Conservation (phyloP, 2,329 filamentous ascomycete genomes). For the Venturia asperata region DNA sequence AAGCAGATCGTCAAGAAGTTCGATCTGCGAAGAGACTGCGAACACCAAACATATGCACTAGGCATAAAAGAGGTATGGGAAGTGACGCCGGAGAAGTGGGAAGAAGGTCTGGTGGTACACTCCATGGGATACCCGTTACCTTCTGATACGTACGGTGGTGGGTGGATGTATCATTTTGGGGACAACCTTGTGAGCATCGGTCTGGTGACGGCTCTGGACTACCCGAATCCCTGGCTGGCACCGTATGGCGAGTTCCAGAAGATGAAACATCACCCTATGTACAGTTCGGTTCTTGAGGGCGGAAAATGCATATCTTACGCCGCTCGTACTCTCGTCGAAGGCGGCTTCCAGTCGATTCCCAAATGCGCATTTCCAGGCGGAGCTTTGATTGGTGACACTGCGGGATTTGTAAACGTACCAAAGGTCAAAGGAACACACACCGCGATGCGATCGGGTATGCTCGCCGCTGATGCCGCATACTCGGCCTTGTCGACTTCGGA, state of each 20-base stretch:
- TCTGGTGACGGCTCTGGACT: conserved; percentile 88
- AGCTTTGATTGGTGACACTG: conserved; percentile 90
- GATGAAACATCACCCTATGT: conserved; percentile 95
- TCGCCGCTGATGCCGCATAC: conserved; percentile 87
- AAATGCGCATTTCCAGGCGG: conserved; percentile 95
- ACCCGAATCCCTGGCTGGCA: conserved; percentile 91
- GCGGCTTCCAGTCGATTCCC: conserved; percentile 94
- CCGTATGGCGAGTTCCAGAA: conserved; percentile 97
- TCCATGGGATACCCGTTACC: conserved; percentile 89
- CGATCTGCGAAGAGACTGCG: conserved; percentile 77
- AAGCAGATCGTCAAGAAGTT: conserved; percentile 96
- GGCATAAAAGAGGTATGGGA: conserved; percentile 98
- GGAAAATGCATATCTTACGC: conserved; percentile 97
- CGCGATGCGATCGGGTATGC: conserved; percentile 94
- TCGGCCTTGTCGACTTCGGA: conserved; percentile 58
- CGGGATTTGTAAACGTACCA: conserved; percentile 92
- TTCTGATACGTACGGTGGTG: conserved; percentile 85
- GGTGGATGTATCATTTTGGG: conserved; percentile 99
- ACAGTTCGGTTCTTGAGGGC: conserved; percentile 78
- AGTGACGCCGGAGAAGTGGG: conserved; percentile 84
- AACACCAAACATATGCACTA: conserved; percentile 90
- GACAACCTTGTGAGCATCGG: conserved; percentile 93
- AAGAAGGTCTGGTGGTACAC: conserved; percentile 77
- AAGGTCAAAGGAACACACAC: conserved; percentile 99
- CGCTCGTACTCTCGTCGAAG: conserved; percentile 84